Base-by-base conservation (phyloP, 148 eudicot genomes). In the Amaranthus cruentus region DNA sequence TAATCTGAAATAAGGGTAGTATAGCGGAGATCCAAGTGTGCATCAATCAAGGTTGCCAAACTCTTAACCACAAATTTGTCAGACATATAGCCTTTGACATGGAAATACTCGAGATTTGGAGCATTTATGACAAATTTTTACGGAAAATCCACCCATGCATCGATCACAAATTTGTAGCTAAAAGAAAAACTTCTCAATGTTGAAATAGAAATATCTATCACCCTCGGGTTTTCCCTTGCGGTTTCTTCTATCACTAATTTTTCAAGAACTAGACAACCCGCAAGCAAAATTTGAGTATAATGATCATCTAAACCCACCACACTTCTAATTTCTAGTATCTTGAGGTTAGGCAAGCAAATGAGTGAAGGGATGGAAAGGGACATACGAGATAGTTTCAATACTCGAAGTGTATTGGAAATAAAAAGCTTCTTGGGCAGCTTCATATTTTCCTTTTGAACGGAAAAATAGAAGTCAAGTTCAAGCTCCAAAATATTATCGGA, bases 371-470 rank as follows among this genome's bases (percentile, higher is more conserved):
- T 62, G 49, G 50, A 58, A 43, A 79, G 55, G 64, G 78, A 60
- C 82, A 79, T 74, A 13, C 78, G 78, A 1, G 81, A 79, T 47
- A 79, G 54, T 70, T 69, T 79, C 46, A 79, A 14, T 14, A 79
- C 66, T 10, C 15, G 62, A 11, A 79, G 74, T 47, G 62, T 48
- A 10, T 9, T 47, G 28, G 74, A 79, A 13, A 55, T 62, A 10
- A 69, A 79, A 55, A 79, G 38, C 11, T 48, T 74, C 62, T 47
- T 74, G 7, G 82, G 75, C 42, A 74, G 57, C 47, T 55, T 51
- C 14, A 63, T 50, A 74, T 18, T 4, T 48, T 55, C 50, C 2
- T 18, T 67, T 55, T 43, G 69, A 38, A 70, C 49, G 7, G 70
- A 69, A 18, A 58, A 55, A 69, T 47, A 74, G 44, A 79, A 74